Conservation (phyloP, 768 basidiomycete species). For the Agrocybe pediades region DNA sequence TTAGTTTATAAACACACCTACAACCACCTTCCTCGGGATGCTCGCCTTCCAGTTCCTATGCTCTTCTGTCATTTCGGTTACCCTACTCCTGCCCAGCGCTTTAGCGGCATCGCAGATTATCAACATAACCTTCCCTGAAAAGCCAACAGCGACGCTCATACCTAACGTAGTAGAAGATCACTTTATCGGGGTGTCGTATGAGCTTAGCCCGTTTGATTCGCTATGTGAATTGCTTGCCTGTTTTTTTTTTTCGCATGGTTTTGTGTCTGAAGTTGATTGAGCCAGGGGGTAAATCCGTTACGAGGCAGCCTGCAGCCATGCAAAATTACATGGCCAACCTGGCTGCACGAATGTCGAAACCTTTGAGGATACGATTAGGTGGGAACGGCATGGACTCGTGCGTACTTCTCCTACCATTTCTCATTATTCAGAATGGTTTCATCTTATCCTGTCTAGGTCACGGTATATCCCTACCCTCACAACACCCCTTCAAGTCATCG, state of each 20-base stretch:
- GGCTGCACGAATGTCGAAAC: constrained; percentile 29
- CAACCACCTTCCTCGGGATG: too few relatives aligned
- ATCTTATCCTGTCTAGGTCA: neutral
- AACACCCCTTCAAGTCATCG: neutral
- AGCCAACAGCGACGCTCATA: neutral
- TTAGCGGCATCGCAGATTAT: neutral
- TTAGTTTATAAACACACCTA: too few relatives aligned
- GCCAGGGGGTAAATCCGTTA: constrained; percentile 34
- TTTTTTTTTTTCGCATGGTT: neutral
- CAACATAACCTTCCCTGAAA: neutral
- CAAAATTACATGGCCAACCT: constrained; percentile 39
- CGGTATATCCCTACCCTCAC: neutral
- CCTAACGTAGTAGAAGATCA: constrained; percentile 34
- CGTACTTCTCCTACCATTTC: neutral
- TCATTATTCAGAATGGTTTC: neutral
- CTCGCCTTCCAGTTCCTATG: too few relatives aligned
- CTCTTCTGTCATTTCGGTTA: too few relatives aligned
- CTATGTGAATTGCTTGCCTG: constrained; percentile 26
- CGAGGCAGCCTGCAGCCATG: constrained; percentile 33
- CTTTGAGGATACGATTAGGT: constrained; percentile 37
- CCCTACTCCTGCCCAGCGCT: too few relatives aligned
- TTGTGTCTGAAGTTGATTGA: too few relatives aligned
- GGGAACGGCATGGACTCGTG: constrained; percentile 42
- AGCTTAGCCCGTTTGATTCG: constrained; percentile 38
- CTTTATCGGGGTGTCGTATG: constrained; percentile 40